A percentile compares a stretch with the other conserved stretches of the same genome.
These are phyloP conservation scores for Hanseniaspora lachancei DNA, from an alignment of 805 yeast genomes.

Conservation along the genomic window DNA sequence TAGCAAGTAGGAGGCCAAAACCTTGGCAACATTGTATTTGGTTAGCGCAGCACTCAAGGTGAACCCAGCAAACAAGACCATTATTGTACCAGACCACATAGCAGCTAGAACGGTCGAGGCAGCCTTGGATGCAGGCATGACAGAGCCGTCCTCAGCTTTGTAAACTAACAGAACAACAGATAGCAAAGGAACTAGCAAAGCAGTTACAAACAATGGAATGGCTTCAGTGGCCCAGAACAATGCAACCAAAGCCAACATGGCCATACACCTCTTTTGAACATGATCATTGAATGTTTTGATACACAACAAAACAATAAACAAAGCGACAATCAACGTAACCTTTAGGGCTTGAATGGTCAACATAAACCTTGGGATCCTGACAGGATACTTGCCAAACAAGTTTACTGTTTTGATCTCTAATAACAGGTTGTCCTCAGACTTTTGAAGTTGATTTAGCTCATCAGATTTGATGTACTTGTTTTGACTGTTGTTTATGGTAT, in stretches of 20 bases:
- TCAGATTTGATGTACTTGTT: constrained; percentile 26
- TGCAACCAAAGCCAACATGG: constrained; percentile 49
- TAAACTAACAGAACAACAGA: constrained; percentile 58
- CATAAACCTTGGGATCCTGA: constrained; percentile 37
- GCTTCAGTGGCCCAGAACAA: constrained; percentile 93
- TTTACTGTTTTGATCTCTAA: constrained; percentile 26
- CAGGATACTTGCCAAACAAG: constrained; percentile 25
- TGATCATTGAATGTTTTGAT: constrained; percentile 51
- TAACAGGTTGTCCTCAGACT: constrained; percentile 15
- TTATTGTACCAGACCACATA: constrained; percentile 92
- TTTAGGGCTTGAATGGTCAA: constrained; percentile 38
- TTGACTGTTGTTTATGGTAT: constrained; percentile 30
- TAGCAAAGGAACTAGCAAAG: constrained; percentile 67
- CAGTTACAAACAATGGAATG: constrained; percentile 83
- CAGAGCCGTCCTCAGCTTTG: constrained; percentile 38
- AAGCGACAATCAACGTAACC: constrained; percentile 34
- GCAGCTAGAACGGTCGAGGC: constrained; percentile 52
- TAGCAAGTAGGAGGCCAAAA: constrained; percentile 72
- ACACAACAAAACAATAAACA: constrained; percentile 42
- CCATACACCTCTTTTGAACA: constrained; percentile 52
- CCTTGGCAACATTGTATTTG: constrained; percentile 77
- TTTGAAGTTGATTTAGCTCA: constrained; percentile 17
- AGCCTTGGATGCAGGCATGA: constrained; percentile 55
- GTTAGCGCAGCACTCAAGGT: constrained; percentile 87
- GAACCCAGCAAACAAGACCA: constrained; percentile 83